Evolutionary conservation across 2,329 filamentous ascomycete species (phyloP).

Genomic region (Penicillium sp.): DNA sequence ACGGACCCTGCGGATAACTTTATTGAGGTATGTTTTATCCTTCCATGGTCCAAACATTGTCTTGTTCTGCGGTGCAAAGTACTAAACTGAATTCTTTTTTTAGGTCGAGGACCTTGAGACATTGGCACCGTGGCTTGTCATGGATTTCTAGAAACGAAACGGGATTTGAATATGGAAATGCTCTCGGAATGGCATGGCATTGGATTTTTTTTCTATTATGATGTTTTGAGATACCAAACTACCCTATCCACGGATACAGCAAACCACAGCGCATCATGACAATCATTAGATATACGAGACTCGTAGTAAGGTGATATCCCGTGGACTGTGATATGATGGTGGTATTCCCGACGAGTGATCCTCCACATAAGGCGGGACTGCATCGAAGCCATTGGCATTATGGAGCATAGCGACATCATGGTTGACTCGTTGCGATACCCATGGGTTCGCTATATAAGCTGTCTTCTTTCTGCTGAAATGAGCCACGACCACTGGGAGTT

Average conservation of each 20-base stretch:
- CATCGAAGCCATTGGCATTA: constrained; percentile 25
- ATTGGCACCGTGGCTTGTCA: constrained; percentile 75
- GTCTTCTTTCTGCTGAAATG: constrained; percentile 25
- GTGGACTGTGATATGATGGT: constrained; percentile 22
- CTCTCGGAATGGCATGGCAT: background rate
- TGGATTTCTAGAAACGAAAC: constrained; percentile 67
- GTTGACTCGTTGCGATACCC: constrained; percentile 25
- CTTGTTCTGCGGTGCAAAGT: background rate
- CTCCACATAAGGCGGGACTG: constrained; percentile 23
- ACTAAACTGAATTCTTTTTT: background rate
- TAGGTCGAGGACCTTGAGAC: constrained; percentile 89
- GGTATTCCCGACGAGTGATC: constrained; percentile 22
- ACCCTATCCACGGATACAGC: background rate
- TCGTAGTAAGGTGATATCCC: constrained; percentile 22
- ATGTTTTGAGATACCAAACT: constrained; percentile 26
- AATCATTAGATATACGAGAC: constrained; percentile 13
- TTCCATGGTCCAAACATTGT: background rate
- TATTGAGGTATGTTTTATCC: constrained; percentile 61
- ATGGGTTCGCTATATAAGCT: constrained; percentile 22
- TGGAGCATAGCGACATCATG: constrained; percentile 25
- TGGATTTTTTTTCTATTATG: constrained; percentile 11
- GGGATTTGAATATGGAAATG: background rate
- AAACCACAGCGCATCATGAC: background rate
- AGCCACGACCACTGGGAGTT: constrained; percentile 23
- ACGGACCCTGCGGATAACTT: constrained; percentile 57